These are phyloP conservation scores for Vaccinium darrowii DNA, from an alignment of 148 eudicot species.

Conservation along the genomic window DNA sequence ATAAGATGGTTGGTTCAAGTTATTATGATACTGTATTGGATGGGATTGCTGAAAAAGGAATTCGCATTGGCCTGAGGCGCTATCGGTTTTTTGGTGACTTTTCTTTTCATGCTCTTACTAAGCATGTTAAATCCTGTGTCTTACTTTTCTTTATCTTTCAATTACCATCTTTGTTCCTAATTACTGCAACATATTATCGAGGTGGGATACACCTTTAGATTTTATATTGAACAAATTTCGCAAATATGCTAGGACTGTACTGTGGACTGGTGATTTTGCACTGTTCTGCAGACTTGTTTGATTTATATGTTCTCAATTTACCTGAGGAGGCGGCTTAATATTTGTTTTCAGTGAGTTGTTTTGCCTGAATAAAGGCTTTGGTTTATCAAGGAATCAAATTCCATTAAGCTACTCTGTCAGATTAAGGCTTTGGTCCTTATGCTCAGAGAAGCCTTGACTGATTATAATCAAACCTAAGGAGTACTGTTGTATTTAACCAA, in stretches of 20 bases:
- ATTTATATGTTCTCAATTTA: neutral
- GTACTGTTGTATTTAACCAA: neutral
- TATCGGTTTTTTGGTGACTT: conserved; percentile 62
- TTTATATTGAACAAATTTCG: neutral
- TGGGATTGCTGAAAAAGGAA: conserved; percentile 51
- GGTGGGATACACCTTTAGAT: neutral
- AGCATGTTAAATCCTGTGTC: neutral
- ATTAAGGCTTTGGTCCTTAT: neutral
- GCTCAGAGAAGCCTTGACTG: neutral
- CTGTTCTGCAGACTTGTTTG: neutral
- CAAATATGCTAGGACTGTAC: neutral
- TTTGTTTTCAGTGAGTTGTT: neutral
- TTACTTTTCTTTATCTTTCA: neutral
- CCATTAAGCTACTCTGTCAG: neutral
- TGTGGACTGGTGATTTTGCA: neutral
- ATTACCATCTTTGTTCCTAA: neutral
- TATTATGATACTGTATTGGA: conserved; percentile 19
- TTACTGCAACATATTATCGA: neutral
- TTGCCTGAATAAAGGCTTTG: neutral
- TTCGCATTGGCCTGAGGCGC: conserved; percentile 52
- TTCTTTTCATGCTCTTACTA: neutral
- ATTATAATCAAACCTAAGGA: neutral
- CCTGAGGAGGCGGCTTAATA: neutral
- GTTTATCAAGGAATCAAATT: neutral
- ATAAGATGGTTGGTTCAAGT: conserved; percentile 13